Conservation (phyloP, 768 basidiomycete genomes). For the Kwoniella bestiolae region DNA sequence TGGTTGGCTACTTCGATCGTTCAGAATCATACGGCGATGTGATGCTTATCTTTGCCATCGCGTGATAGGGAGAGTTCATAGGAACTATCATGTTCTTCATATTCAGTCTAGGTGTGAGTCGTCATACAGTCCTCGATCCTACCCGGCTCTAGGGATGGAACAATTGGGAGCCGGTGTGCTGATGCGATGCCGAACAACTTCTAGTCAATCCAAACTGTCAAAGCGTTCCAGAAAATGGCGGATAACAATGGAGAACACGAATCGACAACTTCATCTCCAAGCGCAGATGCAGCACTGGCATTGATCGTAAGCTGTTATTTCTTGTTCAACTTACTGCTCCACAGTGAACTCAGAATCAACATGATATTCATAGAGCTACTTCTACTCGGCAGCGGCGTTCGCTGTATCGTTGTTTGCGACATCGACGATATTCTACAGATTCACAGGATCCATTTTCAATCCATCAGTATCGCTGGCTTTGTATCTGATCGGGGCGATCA, state of each 20-base stretch:
- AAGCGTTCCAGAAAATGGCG: constrained; percentile 22
- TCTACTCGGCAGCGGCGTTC: constrained; percentile 45
- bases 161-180: neutral
- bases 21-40: too few species aligned
- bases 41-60: too few species aligned
- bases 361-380: constrained; percentile 29
- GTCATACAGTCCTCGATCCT: neutral
- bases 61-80: constrained; percentile 52
- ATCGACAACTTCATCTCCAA: constrained; percentile 14
- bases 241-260: constrained; percentile 36
- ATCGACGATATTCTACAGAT: constrained; percentile 52
- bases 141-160: neutral
- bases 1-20: neutral
- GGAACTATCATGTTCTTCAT: constrained; percentile 50
- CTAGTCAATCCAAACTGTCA: constrained; percentile 10
- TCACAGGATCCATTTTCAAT: constrained; percentile 53
- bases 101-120: constrained; percentile 43
- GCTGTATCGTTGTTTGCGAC: constrained; percentile 48
- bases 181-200: neutral
- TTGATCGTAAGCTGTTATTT: neutral
- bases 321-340: too few species aligned
- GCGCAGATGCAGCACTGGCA: constrained; percentile 9
- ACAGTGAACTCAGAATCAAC: too few species aligned
- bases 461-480: constrained; percentile 49
- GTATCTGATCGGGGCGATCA: constrained; percentile 45